Base-by-base conservation (phyloP, 768 basidiomycete species). In the Hygrophorus pudorinus region DNA sequence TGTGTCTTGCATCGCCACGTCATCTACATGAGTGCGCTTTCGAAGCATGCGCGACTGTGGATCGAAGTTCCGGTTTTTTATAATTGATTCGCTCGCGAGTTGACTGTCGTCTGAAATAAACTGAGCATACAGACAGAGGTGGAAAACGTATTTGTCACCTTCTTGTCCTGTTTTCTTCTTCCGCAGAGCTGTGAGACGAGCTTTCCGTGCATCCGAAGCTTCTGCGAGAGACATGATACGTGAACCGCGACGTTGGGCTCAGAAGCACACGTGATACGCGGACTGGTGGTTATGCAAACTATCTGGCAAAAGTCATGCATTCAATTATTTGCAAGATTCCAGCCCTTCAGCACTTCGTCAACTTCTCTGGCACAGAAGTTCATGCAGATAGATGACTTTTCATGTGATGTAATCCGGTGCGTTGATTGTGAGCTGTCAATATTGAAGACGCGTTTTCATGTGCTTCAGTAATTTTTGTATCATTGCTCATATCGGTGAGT, bases 401-500 rank as follows among this genome's bases (percentile, higher is more conserved):
- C 79, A 0, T 77, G 77, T 53, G 77, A 88, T 35, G 56, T 71
- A 14, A 81, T 88, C 49, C 73, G 86, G 86, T 85, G 46, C 24
- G 50, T 38, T 40, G 31, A 16, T 18, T 10, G 9, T 14, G 5
- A 3, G n/a, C 6, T 20, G 10, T 1, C 28, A 31, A 3, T 24
- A n/a, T 14, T 4, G 18, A 12, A 29, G 14, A 20, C 13, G 4
- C 9, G 5, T 7, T 31, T 40, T 51, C 44, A 50, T 28, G 28
- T 34, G n/a, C 18, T 38, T 9, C 43, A 86, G 85, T 42, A 97
- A 97, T 61, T 91, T 97, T 60, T 93, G 91, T 8, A 91, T 97
- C 52, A 94, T 97, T 58, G 92, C 92, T 1, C 93, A 97, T 60
- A 96, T 96, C 53, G 91, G 90, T 81, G 56, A 44, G 59, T 48